Evolutionary conservation across 1,284 basidiomycete species (phyloP).

Genomic region (Macrocybe sp.): DNA sequence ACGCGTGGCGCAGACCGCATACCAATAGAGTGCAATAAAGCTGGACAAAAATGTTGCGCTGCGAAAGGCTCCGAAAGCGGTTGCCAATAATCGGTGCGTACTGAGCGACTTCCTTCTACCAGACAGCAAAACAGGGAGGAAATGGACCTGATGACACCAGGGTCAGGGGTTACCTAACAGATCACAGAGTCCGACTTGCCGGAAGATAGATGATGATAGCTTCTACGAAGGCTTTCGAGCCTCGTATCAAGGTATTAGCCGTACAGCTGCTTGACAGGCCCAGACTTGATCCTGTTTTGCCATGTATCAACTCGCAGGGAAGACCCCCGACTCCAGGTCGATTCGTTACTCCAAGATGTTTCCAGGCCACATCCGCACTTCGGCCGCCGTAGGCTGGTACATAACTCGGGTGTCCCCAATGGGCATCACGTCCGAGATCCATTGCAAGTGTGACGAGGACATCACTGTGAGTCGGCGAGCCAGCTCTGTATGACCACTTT

Average conservation of each 20-base stretch:
- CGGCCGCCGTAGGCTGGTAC: slow-evolving; percentile 59
- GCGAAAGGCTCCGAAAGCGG: slow-evolving; percentile 46
- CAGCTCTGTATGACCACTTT: slow-evolving; percentile 52
- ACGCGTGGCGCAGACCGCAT: slow-evolving; percentile 60
- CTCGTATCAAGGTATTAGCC: slow-evolving; percentile 50
- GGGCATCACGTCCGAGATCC: slow-evolving; percentile 51
- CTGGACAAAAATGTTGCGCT: slow-evolving; percentile 68
- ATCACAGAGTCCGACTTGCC: slow-evolving; percentile 33
- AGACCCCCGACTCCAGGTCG: slow-evolving; percentile 57
- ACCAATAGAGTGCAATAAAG: slow-evolving; percentile 69
- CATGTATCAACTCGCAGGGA: slow-evolving; percentile 71
- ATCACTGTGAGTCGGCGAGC: slow-evolving; percentile 31
- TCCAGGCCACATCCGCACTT: slow-evolving; percentile 47
- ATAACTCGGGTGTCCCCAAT: slow-evolving; percentile 56
- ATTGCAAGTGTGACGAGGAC: slow-evolving; percentile 42
- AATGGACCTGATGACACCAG: slow-evolving; percentile 48
- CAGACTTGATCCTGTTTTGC: slow-evolving; percentile 38
- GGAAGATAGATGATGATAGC: slow-evolving; percentile 65
- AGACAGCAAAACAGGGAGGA: slow-evolving; percentile 58
- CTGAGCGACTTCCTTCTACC: slow-evolving; percentile 48
- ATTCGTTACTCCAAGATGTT: slow-evolving; percentile 42
- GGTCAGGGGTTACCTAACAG: slow-evolving; percentile 3
- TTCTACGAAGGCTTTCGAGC: slow-evolving; percentile 51
- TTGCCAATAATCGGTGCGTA: slow-evolving; percentile 33
- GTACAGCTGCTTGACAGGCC: slow-evolving; percentile 52